Conservation (phyloP, 352 stramenopile genomes). For the Phytophthora nicotianae region DNA sequence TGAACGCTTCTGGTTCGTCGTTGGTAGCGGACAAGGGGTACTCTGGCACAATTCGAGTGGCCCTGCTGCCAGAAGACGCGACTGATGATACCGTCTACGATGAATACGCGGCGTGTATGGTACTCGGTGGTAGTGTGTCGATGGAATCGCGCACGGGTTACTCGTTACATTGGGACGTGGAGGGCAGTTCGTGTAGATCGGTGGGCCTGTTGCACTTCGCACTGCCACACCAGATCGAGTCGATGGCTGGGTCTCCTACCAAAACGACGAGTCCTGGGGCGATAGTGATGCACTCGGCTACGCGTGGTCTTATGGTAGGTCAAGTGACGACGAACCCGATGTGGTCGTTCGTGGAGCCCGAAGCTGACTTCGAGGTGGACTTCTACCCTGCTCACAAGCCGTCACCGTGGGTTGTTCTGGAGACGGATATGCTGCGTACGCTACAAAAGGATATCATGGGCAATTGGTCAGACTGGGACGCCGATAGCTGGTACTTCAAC, state of each 20-base stretch:
- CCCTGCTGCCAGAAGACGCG: constrained; percentile 17
- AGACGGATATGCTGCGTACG: constrained; percentile 47
- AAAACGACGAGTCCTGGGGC: constrained; percentile 28
- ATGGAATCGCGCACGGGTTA: constrained; percentile 65
- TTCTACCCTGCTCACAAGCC: constrained; percentile 56
- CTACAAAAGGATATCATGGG: too few species aligned
- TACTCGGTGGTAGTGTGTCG: constrained; percentile 53
- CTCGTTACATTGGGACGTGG: constrained; percentile 60
- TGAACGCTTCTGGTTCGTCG: too few species aligned
- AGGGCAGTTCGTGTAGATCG: constrained; percentile 50
- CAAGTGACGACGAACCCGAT: constrained; percentile 32
- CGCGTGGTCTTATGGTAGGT: constrained; percentile 58
- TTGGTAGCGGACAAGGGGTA: constrained; percentile 48
- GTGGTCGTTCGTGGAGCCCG: constrained; percentile 59
- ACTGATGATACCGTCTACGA: constrained; percentile 55
- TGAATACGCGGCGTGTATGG: constrained; percentile 58
- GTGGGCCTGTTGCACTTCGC: constrained; percentile 70
- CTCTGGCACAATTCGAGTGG: constrained; percentile 59
- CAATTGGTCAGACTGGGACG: too few species aligned
- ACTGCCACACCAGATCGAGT: constrained; percentile 65
- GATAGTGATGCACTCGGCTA: constrained; percentile 58
- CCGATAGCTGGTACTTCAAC: too few species aligned
- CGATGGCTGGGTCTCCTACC: too few species aligned
- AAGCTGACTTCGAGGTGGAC: constrained; percentile 53
- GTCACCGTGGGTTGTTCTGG: constrained; percentile 27